These are phyloP conservation scores for Aspergillus candidus DNA, from an alignment of 2,329 filamentous ascomycete species.

Conservation along the genomic window DNA sequence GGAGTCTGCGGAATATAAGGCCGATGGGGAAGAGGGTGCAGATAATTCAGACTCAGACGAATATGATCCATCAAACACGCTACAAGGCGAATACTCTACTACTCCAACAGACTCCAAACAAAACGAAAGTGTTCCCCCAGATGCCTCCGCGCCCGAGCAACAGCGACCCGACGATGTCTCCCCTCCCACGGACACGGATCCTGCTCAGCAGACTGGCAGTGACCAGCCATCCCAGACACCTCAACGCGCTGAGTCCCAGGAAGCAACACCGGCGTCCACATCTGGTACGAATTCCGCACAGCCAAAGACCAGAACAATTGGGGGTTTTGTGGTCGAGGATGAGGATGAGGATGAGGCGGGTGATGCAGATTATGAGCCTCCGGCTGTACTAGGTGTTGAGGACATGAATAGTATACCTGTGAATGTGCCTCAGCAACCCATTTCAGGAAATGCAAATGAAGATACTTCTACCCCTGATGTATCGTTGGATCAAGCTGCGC, in stretches of 20 bases:
- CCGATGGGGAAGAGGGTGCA: constrained; percentile 48
- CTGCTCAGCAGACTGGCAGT: constrained; percentile 24
- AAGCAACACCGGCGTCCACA: constrained; percentile 26
- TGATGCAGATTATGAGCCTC: constrained; percentile 49
- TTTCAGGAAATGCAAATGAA: constrained; percentile 53
- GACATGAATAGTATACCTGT: constrained; percentile 44
- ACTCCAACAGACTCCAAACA: constrained; percentile 26
- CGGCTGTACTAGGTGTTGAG: constrained; percentile 45
- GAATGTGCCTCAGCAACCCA: constrained; percentile 48
- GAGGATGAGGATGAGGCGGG: constrained; percentile 52
- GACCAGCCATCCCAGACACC: constrained; percentile 27
- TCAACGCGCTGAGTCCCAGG: constrained; percentile 31
- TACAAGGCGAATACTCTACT: constrained; percentile 37
- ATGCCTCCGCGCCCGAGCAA: constrained; percentile 18
- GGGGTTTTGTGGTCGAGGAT: constrained; percentile 59
- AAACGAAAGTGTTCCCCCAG: constrained; percentile 24
- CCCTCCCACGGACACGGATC: constrained; percentile 23
- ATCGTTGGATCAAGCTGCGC: constrained; percentile 54
- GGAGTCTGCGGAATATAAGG: constrained; percentile 33
- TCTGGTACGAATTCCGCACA: constrained; percentile 27
- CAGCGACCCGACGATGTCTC: constrained; percentile 17
- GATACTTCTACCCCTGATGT: constrained; percentile 52
- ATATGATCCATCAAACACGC: constrained; percentile 48
- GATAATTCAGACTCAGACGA: constrained; percentile 53
- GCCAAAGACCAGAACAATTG: constrained; percentile 48